Base-by-base conservation (phyloP, 192 early-diverging fungal genomes). In the Paraglomus brasilianum region DNA sequence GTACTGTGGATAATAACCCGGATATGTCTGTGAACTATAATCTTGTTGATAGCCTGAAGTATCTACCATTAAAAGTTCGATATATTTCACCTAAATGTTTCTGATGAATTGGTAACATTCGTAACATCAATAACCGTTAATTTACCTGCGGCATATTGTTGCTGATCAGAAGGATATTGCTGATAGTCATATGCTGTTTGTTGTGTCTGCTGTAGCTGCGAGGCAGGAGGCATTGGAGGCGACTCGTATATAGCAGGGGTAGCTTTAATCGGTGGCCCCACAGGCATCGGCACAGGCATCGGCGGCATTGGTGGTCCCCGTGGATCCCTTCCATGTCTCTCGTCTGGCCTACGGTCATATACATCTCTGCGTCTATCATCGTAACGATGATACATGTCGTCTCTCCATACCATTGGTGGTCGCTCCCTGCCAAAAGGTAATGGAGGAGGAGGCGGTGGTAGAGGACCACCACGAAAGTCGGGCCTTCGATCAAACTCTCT, bases 321-420 rank as follows among this genome's bases (percentile, higher is more conserved):
- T 38, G 64, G 55, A 38, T 76, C 57, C 69, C 74, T 73, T 24
- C 59, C 47, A 44, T 63, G 67, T 45, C 77, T 75, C 39, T 78
- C 73, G 30, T 78, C 77, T 15, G 75, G 71, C 22, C 77, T 71
- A 1, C 66, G 62, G 38, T 74, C 66, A 56, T 51, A 47, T 13
- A 41, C 17, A 50, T 74, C 72, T 53, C 78, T 71, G 66, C 78
- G 74, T 40, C 72, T 76, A 15, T 77, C 75, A 64, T 80, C 75
- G 46, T 73, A 72, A 30, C 69, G 74, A 76, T 66, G 75, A 36
- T 70, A 66, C 1, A 40, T 44, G 19, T 76, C 74, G 48, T 70
- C 69, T 45, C 78, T 71, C 30, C 72, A 70, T 36, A 47, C 53
- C 21, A 73, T 70, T 5, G 56, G 78, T n/a, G 66, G 73, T 49